Evolutionary conservation across 306 rosid species (phyloP).

Genomic region (Glycine tomentella): DNA sequence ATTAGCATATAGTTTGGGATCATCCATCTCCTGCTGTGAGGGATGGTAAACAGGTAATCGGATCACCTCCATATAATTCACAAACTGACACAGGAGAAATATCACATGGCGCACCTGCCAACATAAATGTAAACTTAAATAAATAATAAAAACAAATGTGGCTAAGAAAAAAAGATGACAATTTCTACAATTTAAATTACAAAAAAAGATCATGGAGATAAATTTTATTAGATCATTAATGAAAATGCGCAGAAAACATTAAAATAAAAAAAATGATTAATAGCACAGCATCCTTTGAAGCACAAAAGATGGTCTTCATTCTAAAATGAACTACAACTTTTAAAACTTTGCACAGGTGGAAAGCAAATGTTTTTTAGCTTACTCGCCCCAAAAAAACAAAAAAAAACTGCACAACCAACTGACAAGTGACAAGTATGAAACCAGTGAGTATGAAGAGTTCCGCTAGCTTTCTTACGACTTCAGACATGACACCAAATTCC

Average conservation of each 20-base stretch:
- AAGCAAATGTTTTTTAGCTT: slow-evolving; percentile 27
- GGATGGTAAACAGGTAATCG: slow-evolving; percentile 78
- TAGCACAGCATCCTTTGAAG: slow-evolving; percentile 7
- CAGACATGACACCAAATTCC: slow-evolving; percentile 34
- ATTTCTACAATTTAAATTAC: slow-evolving; percentile 23
- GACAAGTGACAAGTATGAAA: slow-evolving; percentile 7
- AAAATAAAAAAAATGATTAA: not conserved
- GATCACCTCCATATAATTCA: slow-evolving; percentile 81
- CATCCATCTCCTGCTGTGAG: slow-evolving; percentile 77
- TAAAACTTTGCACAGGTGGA: slow-evolving; percentile 1
- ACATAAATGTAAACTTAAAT: slow-evolving; percentile 18
- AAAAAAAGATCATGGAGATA: slow-evolving; percentile 2
- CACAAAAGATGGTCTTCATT: not conserved
- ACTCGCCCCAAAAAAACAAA: not conserved
- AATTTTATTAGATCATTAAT: not conserved
- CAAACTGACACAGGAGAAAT: slow-evolving; percentile 87
- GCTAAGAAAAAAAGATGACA: slow-evolving; percentile 24
- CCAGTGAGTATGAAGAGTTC: slow-evolving; percentile 12
- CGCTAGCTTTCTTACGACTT: slow-evolving; percentile 3
- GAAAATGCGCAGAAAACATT: slow-evolving; percentile 1
- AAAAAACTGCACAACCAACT: not conserved
- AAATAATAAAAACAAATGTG: not conserved
- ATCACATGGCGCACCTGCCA: slow-evolving; percentile 81
- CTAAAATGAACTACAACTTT: not conserved
- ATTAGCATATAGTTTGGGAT: slow-evolving; percentile 73